A percentile compares a stretch with the other conserved stretches of the same genome.
These are phyloP conservation scores for Xanthoconium separans DNA, from an alignment of 1,284 basidiomycete genomes.

Conservation along the genomic window DNA sequence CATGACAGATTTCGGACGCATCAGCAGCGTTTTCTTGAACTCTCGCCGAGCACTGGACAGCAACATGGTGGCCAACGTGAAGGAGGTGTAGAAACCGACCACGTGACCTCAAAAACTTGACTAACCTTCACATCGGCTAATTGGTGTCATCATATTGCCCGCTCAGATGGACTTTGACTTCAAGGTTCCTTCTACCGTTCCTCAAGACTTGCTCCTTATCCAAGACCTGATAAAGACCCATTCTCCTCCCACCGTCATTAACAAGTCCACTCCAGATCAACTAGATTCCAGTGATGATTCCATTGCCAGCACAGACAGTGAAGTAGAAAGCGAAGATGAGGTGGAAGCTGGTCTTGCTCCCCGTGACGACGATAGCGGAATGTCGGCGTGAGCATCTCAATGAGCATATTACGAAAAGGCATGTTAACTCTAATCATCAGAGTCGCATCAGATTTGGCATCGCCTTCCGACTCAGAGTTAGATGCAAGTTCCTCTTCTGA, in stretches of 20 bases:
- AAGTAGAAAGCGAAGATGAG: slow-evolving; percentile 63
- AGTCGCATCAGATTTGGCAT: slow-evolving; percentile 38
- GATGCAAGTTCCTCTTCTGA: slow-evolving; percentile 33
- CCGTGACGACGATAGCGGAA: slow-evolving; percentile 38
- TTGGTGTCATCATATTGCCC: background rate
- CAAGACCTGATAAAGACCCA: slow-evolving; percentile 55
- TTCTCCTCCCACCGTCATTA: slow-evolving; percentile 10
- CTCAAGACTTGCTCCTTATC: slow-evolving; percentile 74
- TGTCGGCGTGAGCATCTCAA: slow-evolving; percentile 19
- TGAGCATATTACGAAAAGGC: slow-evolving; percentile 5
- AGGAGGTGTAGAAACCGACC: background rate
- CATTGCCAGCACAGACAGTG: slow-evolving; percentile 51
- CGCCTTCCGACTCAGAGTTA: slow-evolving; percentile 45
- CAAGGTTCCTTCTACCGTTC: slow-evolving; percentile 56
- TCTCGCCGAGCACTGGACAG: slow-evolving; percentile 6
- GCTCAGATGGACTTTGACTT: slow-evolving; percentile 40
- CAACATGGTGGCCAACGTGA: slow-evolving; percentile 6
- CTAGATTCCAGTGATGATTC: slow-evolving; percentile 37
- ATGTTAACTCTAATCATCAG: slow-evolving; percentile 24
- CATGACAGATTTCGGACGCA: slow-evolving; percentile 3
- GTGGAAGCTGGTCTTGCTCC: slow-evolving; percentile 58
- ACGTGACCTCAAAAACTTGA: slow-evolving; percentile 20
- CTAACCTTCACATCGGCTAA: background rate
- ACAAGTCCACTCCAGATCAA: slow-evolving; percentile 3
- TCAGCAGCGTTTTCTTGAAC: slow-evolving; percentile 17